These are phyloP conservation scores for Pseudogymnoascus sp. DNA, from an alignment of 2,329 filamentous ascomycete species.

Conservation along the genomic window DNA sequence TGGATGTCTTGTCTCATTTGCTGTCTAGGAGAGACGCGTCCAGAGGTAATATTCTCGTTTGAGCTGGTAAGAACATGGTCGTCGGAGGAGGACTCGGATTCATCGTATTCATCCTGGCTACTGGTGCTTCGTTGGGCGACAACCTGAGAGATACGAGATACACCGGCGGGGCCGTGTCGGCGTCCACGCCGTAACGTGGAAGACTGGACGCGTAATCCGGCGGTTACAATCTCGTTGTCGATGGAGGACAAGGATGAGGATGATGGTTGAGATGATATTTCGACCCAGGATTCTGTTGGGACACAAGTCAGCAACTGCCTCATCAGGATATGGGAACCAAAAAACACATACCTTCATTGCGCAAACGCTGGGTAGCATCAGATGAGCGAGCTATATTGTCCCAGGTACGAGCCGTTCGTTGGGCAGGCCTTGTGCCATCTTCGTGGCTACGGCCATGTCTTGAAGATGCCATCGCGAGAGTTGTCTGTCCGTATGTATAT, in stretches of 20 bases:
- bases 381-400: slow-evolving; percentile 7
- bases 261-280: slow-evolving; percentile 86
- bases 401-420: slow-evolving; percentile 1
- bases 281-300: slow-evolving; percentile 83
- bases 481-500: slow-evolving; percentile 4
- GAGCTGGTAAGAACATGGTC: slow-evolving; percentile 60
- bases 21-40: slow-evolving; percentile 22
- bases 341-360: background rate
- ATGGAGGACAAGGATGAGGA: slow-evolving; percentile 86
- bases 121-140: slow-evolving; percentile 48
- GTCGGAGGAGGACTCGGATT: slow-evolving; percentile 85
- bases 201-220: slow-evolving; percentile 70
- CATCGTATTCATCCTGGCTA: slow-evolving; percentile 91
- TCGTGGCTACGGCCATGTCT: background rate
- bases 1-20: slow-evolving; percentile 27
- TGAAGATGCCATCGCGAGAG: slow-evolving; percentile 3
- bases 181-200: slow-evolving; percentile 56
- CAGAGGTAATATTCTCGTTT: slow-evolving; percentile 42
- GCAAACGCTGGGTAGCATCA: background rate
- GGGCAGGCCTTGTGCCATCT: background rate
- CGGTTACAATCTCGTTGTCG: slow-evolving; percentile 84
- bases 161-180: slow-evolving; percentile 36
- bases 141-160: slow-evolving; percentile 32
- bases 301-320: slow-evolving; percentile 20
- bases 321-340: background rate